Percentiles rank a stretch among this genome's conserved stretches.
These are phyloP conservation scores for Durotheca rogersii DNA, from an alignment of 495 filamentous ascomycete genomes.

Conservation along the genomic window DNA sequence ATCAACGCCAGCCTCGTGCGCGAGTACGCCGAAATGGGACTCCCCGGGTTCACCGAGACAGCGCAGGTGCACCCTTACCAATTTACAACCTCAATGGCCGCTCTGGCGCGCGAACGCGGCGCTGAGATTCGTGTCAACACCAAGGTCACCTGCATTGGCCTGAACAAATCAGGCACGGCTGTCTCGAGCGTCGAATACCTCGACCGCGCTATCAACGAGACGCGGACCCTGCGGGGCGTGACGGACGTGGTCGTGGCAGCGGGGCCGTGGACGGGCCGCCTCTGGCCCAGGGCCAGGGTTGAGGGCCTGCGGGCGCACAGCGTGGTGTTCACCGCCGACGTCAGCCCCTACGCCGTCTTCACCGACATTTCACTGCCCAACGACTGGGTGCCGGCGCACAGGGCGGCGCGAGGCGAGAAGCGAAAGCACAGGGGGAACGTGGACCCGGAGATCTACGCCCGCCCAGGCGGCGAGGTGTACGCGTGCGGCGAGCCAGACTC, in stretches of 20 bases:
- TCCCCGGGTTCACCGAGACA: conserved; percentile 62
- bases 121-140: conserved; percentile 68
- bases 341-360: conserved; percentile 87
- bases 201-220: conserved; percentile 60
- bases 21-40: conserved; percentile 81
- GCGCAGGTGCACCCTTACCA: conserved; percentile 93
- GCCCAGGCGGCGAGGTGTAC: conserved; percentile 86
- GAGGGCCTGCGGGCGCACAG: conserved; percentile 83
- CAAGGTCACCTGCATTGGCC: conserved; percentile 48
- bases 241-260: conserved; percentile 83
- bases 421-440: conserved; percentile 60
- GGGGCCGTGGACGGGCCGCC: conserved; percentile 80
- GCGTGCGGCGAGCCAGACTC: conserved; percentile 88
- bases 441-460: conserved; percentile 89
- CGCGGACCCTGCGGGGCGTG: conserved; percentile 61
- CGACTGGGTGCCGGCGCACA: conserved; percentile 50
- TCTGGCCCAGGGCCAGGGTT: conserved; percentile 77
- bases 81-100: conserved; percentile 86
- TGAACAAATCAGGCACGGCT: conserved; percentile 53
- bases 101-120: conserved; percentile 73
- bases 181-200: conserved; percentile 75
- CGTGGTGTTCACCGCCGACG: conserved; percentile 77
- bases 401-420: conserved; percentile 49
- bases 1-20: conserved; percentile 64
- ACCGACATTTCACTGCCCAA: conserved; percentile 79